phyloP scores from a whole-genome alignment of 495 filamentous ascomycete genomes.

The Penicillium malachiteum region DNA sequence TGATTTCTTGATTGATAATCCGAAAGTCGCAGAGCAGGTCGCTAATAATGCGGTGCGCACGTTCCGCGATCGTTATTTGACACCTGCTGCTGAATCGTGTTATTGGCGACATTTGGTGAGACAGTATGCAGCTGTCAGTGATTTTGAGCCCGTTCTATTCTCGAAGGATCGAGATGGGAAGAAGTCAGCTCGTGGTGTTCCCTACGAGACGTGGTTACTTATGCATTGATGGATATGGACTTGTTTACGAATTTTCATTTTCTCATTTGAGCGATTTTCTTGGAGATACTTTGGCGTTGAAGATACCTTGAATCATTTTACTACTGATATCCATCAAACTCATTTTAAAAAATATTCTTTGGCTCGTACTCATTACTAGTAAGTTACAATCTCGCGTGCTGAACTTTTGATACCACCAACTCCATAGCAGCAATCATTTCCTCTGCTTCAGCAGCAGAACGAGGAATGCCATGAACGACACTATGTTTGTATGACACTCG shows the following conservation, averaged over 20 bases:
- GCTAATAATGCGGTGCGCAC: constrained; percentile 53
- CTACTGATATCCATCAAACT: background rate
- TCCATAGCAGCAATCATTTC: background rate
- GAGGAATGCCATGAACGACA: background rate
- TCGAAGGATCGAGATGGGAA: constrained; percentile 23
- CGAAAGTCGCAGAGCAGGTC: constrained; percentile 50
- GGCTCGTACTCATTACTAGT: no score
- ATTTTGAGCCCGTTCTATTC: constrained; percentile 43
- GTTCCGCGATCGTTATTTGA: constrained; percentile 60
- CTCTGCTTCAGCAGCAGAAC: background rate
- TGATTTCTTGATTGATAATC: constrained; percentile 48
- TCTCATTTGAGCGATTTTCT: background rate
- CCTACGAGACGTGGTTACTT: constrained; percentile 44
- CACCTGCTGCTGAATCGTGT: constrained; percentile 59
- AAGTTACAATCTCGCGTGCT: background rate
- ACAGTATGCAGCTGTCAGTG: constrained; percentile 44
- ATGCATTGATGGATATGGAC: constrained; percentile 17
- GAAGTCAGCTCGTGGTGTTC: constrained; percentile 30
- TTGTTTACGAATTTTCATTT: background rate
- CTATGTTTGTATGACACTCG: background rate
- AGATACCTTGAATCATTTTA: constrained; percentile 1
- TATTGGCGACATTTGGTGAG: constrained; percentile 58
- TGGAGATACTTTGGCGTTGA: background rate
- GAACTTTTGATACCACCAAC: background rate
- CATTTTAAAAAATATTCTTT: no score